These are phyloP conservation scores for Gracilaria gracilis DNA, from an alignment of 23 red algal species.

Conservation along the genomic window DNA sequence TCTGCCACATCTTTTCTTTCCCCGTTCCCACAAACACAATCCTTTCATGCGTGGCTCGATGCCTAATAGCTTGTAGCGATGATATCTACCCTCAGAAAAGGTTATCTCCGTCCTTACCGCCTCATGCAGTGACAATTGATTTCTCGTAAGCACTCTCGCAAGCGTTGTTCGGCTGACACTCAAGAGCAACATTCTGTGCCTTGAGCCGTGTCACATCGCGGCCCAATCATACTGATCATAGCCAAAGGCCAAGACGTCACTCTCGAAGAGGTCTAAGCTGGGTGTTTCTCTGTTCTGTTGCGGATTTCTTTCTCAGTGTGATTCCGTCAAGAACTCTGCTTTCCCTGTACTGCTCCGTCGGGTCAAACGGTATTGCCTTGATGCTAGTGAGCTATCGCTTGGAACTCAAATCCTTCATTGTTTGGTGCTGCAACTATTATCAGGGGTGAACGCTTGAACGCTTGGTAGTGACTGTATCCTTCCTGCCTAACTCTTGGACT, in stretches of 20 bases:
- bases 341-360: background rate
- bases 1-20: background rate
- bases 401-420: background rate
- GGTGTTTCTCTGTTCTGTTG: too few species aligned
- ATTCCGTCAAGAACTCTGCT: background rate
- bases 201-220: background rate
- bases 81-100: too few species aligned
- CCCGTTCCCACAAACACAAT: background rate
- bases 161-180: slow-evolving; percentile 15
- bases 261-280: background rate
- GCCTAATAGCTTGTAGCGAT: background rate
- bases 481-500: background rate
- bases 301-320: background rate
- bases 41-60: slow-evolving; percentile 8
- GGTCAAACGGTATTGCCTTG: background rate
- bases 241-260: slow-evolving; percentile 15
- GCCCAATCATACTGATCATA: background rate
- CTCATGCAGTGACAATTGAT: background rate
- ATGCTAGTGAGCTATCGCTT: background rate
- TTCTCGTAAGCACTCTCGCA: background rate
- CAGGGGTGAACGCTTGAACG: background rate
- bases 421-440: background rate
- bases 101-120: too few species aligned
- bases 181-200: background rate
- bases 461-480: background rate